Conservation (phyloP, 164 flowering plant species). For the Piper betle region DNA sequence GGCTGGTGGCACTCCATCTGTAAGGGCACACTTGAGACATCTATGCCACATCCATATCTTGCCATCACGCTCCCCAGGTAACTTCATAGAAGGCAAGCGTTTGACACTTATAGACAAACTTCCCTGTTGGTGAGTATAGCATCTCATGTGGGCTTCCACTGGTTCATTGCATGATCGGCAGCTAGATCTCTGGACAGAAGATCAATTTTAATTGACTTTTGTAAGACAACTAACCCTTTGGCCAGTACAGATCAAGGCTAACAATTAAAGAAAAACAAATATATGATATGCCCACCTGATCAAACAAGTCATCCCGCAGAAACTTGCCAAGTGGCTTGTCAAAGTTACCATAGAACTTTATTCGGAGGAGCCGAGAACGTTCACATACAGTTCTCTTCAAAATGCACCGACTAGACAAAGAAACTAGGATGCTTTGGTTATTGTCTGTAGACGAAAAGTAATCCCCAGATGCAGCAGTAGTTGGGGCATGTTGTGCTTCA, state of each 20-base stretch:
- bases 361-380: conserved; percentile 69
- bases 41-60: conserved; percentile 99
- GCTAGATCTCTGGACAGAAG: conserved; percentile 36
- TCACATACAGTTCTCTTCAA: conserved; percentile 74
- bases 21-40: conserved; percentile 64
- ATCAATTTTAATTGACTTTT: not conserved
- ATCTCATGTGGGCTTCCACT: conserved; percentile 69
- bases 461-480: conserved; percentile 33
- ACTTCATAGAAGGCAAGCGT: conserved; percentile 40
- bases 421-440: conserved; percentile 77
- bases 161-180: conserved; percentile 65
- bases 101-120: conserved; percentile 71
- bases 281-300: conserved; percentile 36
- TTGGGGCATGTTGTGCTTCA: conserved; percentile 19
- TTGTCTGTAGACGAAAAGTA: conserved; percentile 51
- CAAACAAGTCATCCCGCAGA: conserved; percentile 77
- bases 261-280: not conserved
- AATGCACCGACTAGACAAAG: conserved; percentile 68
- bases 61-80: conserved; percentile 83
- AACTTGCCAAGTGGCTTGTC: conserved; percentile 92
- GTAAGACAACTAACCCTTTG: not conserved
- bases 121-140: conserved; percentile 84
- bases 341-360: conserved; percentile 78
- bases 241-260: not conserved
- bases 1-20: conserved; percentile 86